phyloP scores from a whole-genome alignment of 2,329 filamentous ascomycete genomes.

The Claviceps monticola region DNA sequence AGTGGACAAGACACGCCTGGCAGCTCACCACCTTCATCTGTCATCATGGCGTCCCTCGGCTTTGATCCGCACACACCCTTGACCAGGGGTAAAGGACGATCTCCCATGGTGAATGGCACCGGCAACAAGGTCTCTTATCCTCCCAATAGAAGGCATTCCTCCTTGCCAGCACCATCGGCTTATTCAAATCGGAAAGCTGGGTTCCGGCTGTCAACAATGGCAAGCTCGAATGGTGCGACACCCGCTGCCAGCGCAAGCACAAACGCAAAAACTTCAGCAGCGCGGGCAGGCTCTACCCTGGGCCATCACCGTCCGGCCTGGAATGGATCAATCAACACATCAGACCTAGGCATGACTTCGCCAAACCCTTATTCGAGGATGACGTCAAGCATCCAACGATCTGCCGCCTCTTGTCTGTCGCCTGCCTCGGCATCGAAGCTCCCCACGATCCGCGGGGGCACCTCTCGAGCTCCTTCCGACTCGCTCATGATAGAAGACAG shows the following conservation, averaged over 20 bases:
- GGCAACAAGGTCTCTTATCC: constrained; percentile 32
- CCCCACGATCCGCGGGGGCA: constrained; percentile 33
- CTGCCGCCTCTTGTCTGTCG: constrained; percentile 26
- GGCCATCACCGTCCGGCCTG: constrained; percentile 54
- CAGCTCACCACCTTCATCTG: constrained; percentile 49
- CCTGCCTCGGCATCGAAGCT: constrained; percentile 32
- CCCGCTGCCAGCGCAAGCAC: constrained; percentile 22
- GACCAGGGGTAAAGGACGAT: constrained; percentile 30
- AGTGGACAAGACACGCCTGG: constrained; percentile 60
- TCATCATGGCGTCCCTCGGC: constrained; percentile 44
- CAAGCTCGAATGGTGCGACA: constrained; percentile 37
- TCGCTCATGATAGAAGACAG: constrained; percentile 33
- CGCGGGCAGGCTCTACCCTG: constrained; percentile 31
- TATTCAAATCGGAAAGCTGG: constrained; percentile 27
- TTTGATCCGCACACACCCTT: constrained; percentile 33
- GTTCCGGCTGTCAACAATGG: constrained; percentile 31
- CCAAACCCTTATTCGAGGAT: constrained; percentile 42
- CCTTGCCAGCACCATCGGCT: constrained; percentile 30
- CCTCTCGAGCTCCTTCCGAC: constrained; percentile 31
- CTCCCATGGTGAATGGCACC: constrained; percentile 15
- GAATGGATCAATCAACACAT: constrained; percentile 54
- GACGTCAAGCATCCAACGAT: constrained; percentile 26
- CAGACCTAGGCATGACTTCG: constrained; percentile 48
- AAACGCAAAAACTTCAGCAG: constrained; percentile 15
- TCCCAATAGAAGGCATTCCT: constrained; percentile 30